Percentiles rank a stretch among this genome's conserved stretches.
Conservation (phyloP, 257 asterid species). For the Buddleja alternifolia region DNA sequence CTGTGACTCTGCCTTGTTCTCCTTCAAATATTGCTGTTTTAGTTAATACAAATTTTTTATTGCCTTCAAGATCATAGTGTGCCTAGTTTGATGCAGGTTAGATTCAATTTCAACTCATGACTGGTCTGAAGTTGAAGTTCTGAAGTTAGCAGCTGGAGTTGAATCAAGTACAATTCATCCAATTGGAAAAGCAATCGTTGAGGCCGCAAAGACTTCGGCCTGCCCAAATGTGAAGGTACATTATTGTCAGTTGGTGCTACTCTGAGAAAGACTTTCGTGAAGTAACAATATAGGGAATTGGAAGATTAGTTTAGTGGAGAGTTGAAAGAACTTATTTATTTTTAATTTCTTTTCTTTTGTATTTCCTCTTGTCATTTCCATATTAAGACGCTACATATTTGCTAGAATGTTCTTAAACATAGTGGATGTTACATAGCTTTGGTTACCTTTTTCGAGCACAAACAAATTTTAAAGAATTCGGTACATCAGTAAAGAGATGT, state of each 20-base stretch:
- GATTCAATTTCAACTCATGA: slow-evolving; percentile 42
- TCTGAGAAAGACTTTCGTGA: slow-evolving; percentile 14
- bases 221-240: slow-evolving; percentile 65
- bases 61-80: slow-evolving; percentile 32
- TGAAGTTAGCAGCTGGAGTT: slow-evolving; percentile 93
- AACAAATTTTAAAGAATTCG: slow-evolving; percentile 14
- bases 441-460: background rate
- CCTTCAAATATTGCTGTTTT: slow-evolving; percentile 8
- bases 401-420: slow-evolving; percentile 17
- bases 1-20: background rate
- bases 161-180: slow-evolving; percentile 96
- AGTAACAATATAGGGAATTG: background rate
- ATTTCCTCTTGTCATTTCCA: background rate
- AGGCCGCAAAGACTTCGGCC: slow-evolving; percentile 73
- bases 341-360: background rate
- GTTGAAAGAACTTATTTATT: background rate
- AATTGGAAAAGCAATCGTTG: slow-evolving; percentile 93
- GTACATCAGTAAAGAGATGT: slow-evolving; percentile 12
- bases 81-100: slow-evolving; percentile 51
- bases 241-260: slow-evolving; percentile 24
- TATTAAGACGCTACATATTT: background rate
- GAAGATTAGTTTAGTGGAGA: no score
- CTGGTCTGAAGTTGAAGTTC: slow-evolving; percentile 84
- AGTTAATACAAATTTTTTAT: slow-evolving; percentile 11
- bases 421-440: slow-evolving; percentile 5